Percentiles rank a stretch among this genome's conserved stretches.
These are phyloP conservation scores for Verruconis gallopava DNA, from an alignment of 2,329 filamentous ascomycete genomes.

Conservation along the genomic window DNA sequence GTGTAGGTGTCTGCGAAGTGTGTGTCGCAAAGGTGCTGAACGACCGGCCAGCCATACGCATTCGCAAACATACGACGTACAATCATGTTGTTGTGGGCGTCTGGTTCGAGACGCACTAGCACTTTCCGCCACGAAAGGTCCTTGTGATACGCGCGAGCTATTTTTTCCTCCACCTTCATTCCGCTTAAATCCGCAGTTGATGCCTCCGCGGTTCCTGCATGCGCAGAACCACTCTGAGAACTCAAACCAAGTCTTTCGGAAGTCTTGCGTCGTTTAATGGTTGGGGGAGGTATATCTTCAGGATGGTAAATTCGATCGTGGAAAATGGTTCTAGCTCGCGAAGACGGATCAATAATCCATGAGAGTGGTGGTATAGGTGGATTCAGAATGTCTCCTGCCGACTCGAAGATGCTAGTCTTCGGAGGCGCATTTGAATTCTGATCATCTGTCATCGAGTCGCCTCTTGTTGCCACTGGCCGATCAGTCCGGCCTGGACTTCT, in stretches of 20 bases:
- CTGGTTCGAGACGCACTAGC: constrained; percentile 84
- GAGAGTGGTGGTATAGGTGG: constrained; percentile 72
- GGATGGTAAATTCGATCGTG: constrained; percentile 94
- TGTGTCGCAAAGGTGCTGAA: constrained; percentile 87
- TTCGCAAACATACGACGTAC: constrained; percentile 95
- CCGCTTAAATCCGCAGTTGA: constrained; percentile 10
- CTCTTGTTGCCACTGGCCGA: constrained; percentile 33
- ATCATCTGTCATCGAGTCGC: constrained; percentile 38
- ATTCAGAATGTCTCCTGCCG: constrained; percentile 81
- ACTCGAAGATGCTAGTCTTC: constrained; percentile 86
- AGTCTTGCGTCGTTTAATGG: constrained; percentile 32
- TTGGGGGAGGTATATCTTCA: constrained; percentile 76
- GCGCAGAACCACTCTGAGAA: not conserved
- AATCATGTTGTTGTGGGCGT: constrained; percentile 97
- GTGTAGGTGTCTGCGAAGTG: constrained; percentile 72
- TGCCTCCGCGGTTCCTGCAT: not conserved
- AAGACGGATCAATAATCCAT: constrained; percentile 72
- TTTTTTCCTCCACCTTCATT: constrained; percentile 95
- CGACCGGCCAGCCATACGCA: constrained; percentile 92
- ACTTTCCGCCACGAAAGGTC: constrained; percentile 94
- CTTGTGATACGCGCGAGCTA: constrained; percentile 85
- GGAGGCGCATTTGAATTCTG: constrained; percentile 56
- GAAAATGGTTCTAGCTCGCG: constrained; percentile 80
- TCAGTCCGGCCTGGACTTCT: not conserved
- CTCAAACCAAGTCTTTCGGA: constrained; percentile 26